Evolutionary conservation across 306 rosid genomes (phyloP), one percentile per base, ranked within the genome.

Genomic region (Betula pendula): DNA sequence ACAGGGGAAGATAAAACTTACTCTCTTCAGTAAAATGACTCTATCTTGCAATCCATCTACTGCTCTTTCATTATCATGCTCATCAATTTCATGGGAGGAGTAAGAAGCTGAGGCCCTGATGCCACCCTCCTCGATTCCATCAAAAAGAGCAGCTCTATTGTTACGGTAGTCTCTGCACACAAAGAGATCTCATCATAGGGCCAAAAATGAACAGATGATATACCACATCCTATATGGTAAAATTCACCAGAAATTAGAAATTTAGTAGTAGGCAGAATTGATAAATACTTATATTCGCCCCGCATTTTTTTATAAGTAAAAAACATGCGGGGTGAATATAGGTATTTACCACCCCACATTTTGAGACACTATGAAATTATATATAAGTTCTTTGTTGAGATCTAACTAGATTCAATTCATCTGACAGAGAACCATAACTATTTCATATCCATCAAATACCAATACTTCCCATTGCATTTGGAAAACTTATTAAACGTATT

Each of bases 1-100:
- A 76, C 68, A 48, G 55, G 63, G 65, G 80, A 53, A 52, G 31
- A 66, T 60, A 53, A 51, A 67, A 68, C 89, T 83, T 85, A 92
- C 98, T 83, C 97, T 89, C 82, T 94, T 94, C 84, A 94, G 88
- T 79, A 94, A 81, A 86, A 53, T 89, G 87, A 92, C 98, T 81
- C 97, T 89, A 73, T 92, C 98, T 80, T 94, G 98, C 86, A 94
- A 82, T 76, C 97, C 98, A 22, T 89, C 97, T 71, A 94, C 48
- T 68, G 93, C 96, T 72, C 86, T 81, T 70, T 92, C 98, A 75
- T 94, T 94, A 60, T 89, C 96, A 10, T 92, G 98, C 79, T 94
- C 98, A 84, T 91, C 96, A 67, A 94, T 94, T 88, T 94, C 98
- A 84, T 94, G 97, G 72, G 86, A 58, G 27, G 82, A 83, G 80